Evolutionary conservation across 2,329 filamentous ascomycete species (phyloP).

Genomic region (Colletotrichum spinosum): DNA sequence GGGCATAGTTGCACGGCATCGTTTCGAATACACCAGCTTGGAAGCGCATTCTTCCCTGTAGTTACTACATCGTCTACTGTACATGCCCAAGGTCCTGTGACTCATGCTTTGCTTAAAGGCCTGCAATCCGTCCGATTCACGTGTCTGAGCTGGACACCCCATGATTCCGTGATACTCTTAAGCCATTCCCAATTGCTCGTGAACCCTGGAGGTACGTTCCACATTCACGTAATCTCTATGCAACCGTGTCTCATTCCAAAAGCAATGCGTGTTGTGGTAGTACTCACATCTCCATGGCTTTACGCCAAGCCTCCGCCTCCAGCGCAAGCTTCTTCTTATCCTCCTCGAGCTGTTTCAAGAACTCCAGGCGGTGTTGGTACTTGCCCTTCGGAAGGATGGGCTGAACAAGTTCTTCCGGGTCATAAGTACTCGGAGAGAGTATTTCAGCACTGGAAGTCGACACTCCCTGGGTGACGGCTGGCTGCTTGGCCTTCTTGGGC

Average conservation of each 20-base stretch:
- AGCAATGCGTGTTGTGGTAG: neutral
- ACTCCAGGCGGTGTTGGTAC: slow-evolving; percentile 2
- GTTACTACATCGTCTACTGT: no score
- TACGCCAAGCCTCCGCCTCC: slow-evolving; percentile 34
- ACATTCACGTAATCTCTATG: slow-evolving; percentile 2
- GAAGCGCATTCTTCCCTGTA: no score
- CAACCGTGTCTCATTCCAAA: neutral
- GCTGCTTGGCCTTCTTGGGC: slow-evolving; percentile 18
- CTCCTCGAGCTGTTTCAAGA: slow-evolving; percentile 14
- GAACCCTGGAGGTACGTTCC: slow-evolving; percentile 2
- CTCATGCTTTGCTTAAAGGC: no score
- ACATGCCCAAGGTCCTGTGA: no score
- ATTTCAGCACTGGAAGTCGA: neutral
- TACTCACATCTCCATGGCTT: slow-evolving; percentile 15
- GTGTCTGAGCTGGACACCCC: no score
- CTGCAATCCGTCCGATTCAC: no score
- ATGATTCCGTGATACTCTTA: no score
- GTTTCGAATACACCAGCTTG: no score
- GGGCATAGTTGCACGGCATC: no score
- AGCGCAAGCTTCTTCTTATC: slow-evolving; percentile 11
- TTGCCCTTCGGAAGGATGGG: neutral
- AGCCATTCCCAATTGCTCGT: slow-evolving; percentile 29
- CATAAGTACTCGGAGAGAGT: neutral
- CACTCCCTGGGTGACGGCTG: neutral
- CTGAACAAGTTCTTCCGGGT: slow-evolving; percentile 12